These are phyloP conservation scores for Exophiala dermatitidis DNA, from an alignment of 2,329 filamentous ascomycete genomes.

Conservation along the genomic window DNA sequence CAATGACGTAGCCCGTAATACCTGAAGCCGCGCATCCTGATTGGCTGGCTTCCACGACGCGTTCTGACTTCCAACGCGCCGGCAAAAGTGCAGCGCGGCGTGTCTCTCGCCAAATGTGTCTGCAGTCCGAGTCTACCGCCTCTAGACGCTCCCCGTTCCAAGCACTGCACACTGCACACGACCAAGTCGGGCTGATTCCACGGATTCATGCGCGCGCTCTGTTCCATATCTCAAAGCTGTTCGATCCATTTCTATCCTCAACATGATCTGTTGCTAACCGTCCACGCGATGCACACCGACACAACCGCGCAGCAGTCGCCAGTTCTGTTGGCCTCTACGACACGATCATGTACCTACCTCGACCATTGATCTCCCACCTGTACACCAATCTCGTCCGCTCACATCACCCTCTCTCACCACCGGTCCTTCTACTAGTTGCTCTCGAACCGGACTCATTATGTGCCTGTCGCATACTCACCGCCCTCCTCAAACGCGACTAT, in stretches of 20 bases:
- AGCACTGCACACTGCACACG: neutral
- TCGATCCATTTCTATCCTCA: neutral
- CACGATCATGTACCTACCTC: conserved; percentile 73
- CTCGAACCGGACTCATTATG: conserved; percentile 94
- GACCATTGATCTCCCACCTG: conserved; percentile 78
- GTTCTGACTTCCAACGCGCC: neutral
- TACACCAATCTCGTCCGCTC: conserved; percentile 83
- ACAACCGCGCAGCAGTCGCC: conserved; percentile 1
- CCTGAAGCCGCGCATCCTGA: neutral
- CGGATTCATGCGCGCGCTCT: too few relatives aligned
- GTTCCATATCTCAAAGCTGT: neutral
- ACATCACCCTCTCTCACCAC: conserved; percentile 82
- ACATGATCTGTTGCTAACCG: neutral
- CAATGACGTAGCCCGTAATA: neutral
- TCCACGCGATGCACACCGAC: conserved; percentile 9
- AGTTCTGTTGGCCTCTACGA: neutral
- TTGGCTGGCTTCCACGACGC: neutral
- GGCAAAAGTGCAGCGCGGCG: neutral
- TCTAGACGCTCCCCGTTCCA: neutral
- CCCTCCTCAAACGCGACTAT: conserved; percentile 92
- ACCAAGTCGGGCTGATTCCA: too few relatives aligned
- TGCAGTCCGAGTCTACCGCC: neutral
- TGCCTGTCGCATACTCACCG: conserved; percentile 86
- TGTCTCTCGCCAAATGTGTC: neutral
- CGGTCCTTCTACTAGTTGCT: conserved; percentile 74